These are phyloP conservation scores for Globisporangium recalcitrans DNA, from an alignment of 352 stramenopile species.

Conservation along the genomic window DNA sequence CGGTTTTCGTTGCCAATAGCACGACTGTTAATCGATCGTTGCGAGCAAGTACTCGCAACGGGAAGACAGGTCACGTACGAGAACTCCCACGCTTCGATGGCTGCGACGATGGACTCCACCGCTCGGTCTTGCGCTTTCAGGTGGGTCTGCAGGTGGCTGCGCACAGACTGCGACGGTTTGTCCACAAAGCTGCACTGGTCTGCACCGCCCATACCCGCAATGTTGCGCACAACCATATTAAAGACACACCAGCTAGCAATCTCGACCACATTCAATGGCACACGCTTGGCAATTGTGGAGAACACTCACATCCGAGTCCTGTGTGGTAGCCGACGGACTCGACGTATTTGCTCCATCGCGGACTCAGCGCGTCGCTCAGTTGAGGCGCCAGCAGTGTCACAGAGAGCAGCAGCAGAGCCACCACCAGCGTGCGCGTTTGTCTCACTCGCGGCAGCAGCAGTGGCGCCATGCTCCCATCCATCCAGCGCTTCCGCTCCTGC, in stretches of 20 bases:
- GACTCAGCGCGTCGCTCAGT: not conserved
- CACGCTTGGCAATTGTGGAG: not conserved
- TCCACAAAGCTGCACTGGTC: constrained; percentile 72
- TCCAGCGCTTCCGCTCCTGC: no score
- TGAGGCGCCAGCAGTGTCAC: not conserved
- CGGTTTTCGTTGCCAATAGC: not conserved
- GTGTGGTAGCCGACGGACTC: constrained; percentile 42
- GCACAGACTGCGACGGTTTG: constrained; percentile 56
- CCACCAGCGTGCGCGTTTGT: not conserved
- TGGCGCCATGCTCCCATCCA: not conserved
- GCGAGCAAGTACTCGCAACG: no score
- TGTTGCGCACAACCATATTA: not conserved
- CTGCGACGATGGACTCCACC: constrained; percentile 56
- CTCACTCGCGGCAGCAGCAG: not conserved
- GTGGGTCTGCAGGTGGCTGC: constrained; percentile 42
- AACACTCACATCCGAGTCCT: constrained; percentile 40
- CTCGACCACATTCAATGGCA: not conserved
- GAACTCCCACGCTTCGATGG: constrained; percentile 81
- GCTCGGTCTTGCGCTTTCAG: constrained; percentile 63
- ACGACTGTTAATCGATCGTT: not conserved
- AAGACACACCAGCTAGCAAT: not conserved
- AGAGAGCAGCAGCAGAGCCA: not conserved
- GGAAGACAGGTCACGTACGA: constrained; percentile 30
- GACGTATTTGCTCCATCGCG: constrained; percentile 23
- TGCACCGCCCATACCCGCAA: constrained; percentile 4